These are phyloP conservation scores for Chrysanthemum seticuspe DNA, from an alignment of 129 eudicot genomes.

Conservation along the genomic window DNA sequence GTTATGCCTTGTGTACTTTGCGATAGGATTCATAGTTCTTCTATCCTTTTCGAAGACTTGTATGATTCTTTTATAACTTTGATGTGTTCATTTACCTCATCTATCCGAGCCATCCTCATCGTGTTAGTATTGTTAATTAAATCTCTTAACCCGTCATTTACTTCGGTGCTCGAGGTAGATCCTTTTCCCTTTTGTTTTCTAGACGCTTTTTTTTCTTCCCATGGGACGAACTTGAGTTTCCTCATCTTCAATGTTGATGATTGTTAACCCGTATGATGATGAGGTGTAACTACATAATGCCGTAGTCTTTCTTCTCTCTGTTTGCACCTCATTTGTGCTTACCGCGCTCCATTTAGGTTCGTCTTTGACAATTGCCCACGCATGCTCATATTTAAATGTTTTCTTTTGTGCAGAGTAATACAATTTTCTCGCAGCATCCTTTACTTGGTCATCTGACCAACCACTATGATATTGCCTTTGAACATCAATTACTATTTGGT, in stretches of 20 bases:
- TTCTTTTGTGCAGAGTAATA: background rate
- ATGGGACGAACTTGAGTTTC: background rate
- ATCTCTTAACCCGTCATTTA: too few relatives aligned
- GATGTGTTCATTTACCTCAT: too few relatives aligned
- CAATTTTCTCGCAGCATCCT: background rate
- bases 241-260: slow-evolving; percentile 4
- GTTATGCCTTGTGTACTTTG: too few relatives aligned
- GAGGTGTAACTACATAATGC: background rate
- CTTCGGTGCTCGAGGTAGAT: background rate
- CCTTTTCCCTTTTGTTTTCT: slow-evolving; percentile 2
- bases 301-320: background rate
- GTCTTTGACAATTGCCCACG: background rate
- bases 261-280: background rate
- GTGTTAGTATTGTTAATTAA: too few relatives aligned
- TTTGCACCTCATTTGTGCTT: too few relatives aligned
- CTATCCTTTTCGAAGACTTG: too few relatives aligned
- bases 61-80: too few relatives aligned
- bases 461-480: background rate
- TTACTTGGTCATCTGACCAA: background rate
- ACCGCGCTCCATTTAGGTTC: background rate
- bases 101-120: too few relatives aligned
- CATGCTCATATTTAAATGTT: slow-evolving; percentile 1
- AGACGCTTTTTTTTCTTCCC: background rate
- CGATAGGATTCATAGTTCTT: too few relatives aligned
- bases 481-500: too few relatives aligned